Conservation (phyloP, 306 rosid species). For the Cicer judaicum region DNA sequence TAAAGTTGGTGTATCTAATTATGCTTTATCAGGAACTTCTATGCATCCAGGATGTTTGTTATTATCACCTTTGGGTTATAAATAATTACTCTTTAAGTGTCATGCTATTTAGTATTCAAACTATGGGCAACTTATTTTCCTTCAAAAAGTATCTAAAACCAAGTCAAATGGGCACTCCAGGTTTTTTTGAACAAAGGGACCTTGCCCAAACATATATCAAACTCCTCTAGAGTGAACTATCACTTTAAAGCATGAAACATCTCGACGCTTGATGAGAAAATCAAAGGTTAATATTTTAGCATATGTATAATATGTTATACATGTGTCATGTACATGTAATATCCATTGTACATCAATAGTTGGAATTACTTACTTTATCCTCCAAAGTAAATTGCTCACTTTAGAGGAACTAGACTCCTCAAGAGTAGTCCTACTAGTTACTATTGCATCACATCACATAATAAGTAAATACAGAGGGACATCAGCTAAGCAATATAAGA, state of each 20-base stretch:
- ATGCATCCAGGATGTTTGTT: not conserved
- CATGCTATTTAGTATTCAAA: not conserved
- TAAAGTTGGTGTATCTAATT: not conserved
- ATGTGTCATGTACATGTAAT: not conserved
- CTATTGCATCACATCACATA: constrained; percentile 7
- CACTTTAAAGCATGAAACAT: not conserved
- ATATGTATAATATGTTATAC: not conserved
- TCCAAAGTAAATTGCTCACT: not conserved
- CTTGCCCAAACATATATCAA: no score
- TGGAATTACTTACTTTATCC: not conserved
- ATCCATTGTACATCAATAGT: not conserved
- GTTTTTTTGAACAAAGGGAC: not conserved
- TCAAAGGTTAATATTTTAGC: not conserved
- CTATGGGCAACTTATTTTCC: not conserved
- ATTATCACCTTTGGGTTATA: no score
- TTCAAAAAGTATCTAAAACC: not conserved
- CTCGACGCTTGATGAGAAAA: not conserved
- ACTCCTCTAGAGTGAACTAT: not conserved
- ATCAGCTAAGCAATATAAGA: not conserved
- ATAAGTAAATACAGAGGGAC: not conserved
- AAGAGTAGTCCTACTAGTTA: constrained; percentile 8
- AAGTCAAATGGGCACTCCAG: not conserved
- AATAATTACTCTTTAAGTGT: no score
- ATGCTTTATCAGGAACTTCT: not conserved
- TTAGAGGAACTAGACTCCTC: not conserved